Evolutionary conservation across 2,329 filamentous ascomycete genomes (phyloP), one percentile per base, ranked within the genome.

Genomic region (Fusarium guadeloupense): DNA sequence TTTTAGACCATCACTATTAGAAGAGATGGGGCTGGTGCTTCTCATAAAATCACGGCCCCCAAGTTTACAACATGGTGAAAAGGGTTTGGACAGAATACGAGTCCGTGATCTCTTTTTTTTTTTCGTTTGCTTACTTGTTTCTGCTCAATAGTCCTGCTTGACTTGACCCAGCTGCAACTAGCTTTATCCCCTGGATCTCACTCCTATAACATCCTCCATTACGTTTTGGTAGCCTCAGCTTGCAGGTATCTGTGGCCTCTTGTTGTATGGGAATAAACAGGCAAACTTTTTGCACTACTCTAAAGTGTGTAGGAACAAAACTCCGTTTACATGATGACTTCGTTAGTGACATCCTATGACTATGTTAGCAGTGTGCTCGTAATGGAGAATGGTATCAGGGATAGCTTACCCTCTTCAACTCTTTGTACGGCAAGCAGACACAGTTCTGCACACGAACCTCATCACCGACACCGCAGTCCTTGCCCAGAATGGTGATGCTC

Each of bases 381-480:
- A 28, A n/a, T 10, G 16, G 17, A 16, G 3, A 17, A 21, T 17
- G 10, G 3, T 4, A 10, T 12, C 26, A 23, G 37, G 13, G 9
- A 3, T 48, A 20, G 40, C 90, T 76, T 81, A 94, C 92, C 80
- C 93, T 87, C 87, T 97, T 98, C 76, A 99, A 80, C 81, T 98
- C 95, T 85, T 99, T 99, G 79, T 93, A 97, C 9, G 95, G 95
- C 81, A 99, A 79, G 80, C 95, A 98, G 57, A 99, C 89, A 76
- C 95, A 99, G 81, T 99, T 98, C 81, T 98, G 94, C 69, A 99
- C 93, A 62, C 93, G 87, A 10, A 98, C 89, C 78, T 98, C 95
- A 71, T 99, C 95, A 5, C 90, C 93, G 25, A 98, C 95, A 51
- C 83, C 87, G 72, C 94, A 98, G 77, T 99, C 95, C 83, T 98